Base-by-base conservation (phyloP, 2,329 filamentous ascomycete genomes). In the Orbilia ellipsospora region DNA sequence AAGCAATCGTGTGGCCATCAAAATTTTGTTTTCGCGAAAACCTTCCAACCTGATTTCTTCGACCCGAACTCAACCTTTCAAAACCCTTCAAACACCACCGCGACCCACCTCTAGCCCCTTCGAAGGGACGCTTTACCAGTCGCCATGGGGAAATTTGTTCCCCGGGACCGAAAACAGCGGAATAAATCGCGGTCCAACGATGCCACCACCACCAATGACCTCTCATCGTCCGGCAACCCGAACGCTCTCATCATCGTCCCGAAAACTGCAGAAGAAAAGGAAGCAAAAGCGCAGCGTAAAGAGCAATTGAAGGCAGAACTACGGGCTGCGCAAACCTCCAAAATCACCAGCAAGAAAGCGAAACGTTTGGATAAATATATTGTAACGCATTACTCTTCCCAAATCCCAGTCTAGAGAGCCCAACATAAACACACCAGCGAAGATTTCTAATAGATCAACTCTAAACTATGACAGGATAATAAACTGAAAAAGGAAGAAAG, bases 401-500 rank as follows among this genome's bases (percentile, higher is more conserved):
- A 36, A 36, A 36, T 6, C 5, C 31, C 31, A 36, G 5, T 10
- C 31, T 36, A 36, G 5, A 2, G 31, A 2, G 31, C 5, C 3
- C 4, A 31, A 31, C 28, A 31, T 31, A 7, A 31, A 31, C 28
- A 31, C 7, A 7, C 28, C 28, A 31, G 28, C 28, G 28, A 36
- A 7, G 3, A 36, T 36, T 72, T 42, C 44, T 74, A 56, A 77
- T 75, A 20, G 18, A 54, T 4, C 7, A 5, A 36, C 15, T 59
- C n/a, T 31, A 12, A 36, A 54, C 23, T 18, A 16, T 7, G 50
- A 31, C 79, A 87, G 86, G 94, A 98, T 80, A 95, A 88, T 72
- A 99, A 99, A 86, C 85, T 99, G 54, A 92, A 90, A 82, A 97
- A 96, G 82, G 95, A 99, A 81, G 94, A 98, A 82, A 96, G 92